Conservation (phyloP, 1,139 yeast genomes). For the Suhomyces maxii region DNA sequence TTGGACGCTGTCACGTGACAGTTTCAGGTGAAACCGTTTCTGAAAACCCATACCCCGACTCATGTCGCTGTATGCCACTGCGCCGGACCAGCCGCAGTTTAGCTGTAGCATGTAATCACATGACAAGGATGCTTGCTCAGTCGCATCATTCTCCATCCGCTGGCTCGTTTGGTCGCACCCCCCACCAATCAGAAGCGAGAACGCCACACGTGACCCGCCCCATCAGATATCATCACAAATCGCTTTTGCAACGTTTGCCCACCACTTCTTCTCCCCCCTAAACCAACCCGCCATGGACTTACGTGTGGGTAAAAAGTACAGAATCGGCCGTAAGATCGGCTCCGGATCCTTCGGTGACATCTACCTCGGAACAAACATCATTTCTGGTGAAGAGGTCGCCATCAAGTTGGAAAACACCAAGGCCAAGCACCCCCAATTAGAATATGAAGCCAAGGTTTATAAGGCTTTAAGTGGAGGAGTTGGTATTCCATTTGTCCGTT, state of each 20-base stretch:
- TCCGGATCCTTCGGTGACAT: slow-evolving; percentile 98
- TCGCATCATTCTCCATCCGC: background rate
- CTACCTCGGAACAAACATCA: slow-evolving; percentile 87
- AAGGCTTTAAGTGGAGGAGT: slow-evolving; percentile 95
- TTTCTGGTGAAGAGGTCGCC: slow-evolving; percentile 97
- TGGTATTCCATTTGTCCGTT: slow-evolving; percentile 94
- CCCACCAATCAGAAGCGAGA: background rate
- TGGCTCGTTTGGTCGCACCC: background rate
- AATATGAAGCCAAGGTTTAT: slow-evolving; percentile 94
- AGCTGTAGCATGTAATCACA: background rate
- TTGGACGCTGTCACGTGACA: no score
- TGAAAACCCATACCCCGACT: no score
- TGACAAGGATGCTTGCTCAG: background rate
- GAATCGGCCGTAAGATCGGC: slow-evolving; percentile 95
- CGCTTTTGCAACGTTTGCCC: background rate
- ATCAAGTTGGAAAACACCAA: slow-evolving; percentile 87
- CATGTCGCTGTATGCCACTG: no score
- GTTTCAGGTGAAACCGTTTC: no score
- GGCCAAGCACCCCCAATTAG: slow-evolving; percentile 95
- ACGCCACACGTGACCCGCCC: background rate
- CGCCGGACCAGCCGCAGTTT: background rate
- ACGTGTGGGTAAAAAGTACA: slow-evolving; percentile 92
- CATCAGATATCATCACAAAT: background rate
- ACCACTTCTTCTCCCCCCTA: background rate
- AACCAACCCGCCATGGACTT: slow-evolving; percentile 52